A percentile compares a stretch with the other conserved stretches of the same genome.
Conservation (phyloP, 169 alveolate genomes). For the Plasmodium fragile region DNA sequence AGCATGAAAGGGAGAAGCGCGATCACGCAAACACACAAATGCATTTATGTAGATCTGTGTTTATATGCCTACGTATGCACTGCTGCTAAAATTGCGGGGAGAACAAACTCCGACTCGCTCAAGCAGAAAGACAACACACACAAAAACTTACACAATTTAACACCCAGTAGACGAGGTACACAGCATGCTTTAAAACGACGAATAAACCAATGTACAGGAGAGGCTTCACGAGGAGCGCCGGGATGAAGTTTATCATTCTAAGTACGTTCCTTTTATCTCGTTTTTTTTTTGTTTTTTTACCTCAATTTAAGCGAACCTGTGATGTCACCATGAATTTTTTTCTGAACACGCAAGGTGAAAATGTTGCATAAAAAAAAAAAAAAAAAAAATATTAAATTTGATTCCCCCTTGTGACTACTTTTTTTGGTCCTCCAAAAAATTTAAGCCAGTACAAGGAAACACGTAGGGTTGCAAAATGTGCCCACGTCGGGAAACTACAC, state of each 20-base stretch:
- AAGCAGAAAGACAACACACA: not conserved
- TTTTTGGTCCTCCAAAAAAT: not conserved
- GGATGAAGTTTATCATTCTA: constrained; percentile 20
- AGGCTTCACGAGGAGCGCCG: constrained; percentile 13
- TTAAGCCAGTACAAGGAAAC: not conserved
- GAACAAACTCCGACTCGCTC: not conserved
- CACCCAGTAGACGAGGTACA: constrained; percentile 25
- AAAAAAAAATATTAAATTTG: not conserved
- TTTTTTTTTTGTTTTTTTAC: constrained; percentile 4
- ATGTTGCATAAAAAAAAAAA: not conserved
- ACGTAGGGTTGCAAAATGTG: not conserved
- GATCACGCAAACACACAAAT: not conserved
- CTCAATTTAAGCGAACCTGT: not conserved
- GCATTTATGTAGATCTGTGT: not conserved
- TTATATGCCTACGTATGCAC: not conserved
- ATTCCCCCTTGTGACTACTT: not conserved
- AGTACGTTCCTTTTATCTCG: not conserved
- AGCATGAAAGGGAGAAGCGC: not conserved
- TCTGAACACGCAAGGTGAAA: constrained; percentile 11
- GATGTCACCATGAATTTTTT: not conserved
- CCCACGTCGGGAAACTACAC: not conserved
- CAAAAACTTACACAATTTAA: constrained; percentile 46
- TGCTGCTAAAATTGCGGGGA: not conserved
- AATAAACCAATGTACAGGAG: constrained; percentile 42
- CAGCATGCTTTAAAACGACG: constrained; percentile 29